Evolutionary conservation across 2,329 filamentous ascomycete genomes (phyloP), one percentile per base, ranked within the genome.

Genomic region (Tolypocladium capitatum): DNA sequence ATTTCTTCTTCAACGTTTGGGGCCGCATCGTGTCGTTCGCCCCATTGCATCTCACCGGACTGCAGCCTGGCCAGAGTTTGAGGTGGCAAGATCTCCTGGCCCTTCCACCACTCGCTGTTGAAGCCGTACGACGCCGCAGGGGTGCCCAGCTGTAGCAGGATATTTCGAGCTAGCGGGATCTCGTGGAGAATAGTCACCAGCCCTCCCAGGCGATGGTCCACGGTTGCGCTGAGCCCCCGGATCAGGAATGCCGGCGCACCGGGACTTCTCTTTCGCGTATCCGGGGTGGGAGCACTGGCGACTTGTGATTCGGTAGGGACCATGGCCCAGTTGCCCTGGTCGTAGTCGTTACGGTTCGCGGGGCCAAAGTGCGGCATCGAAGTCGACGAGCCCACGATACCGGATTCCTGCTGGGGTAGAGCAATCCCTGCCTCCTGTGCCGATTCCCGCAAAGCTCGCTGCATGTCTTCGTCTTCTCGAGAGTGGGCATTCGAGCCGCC

Each of bases 81-180:
- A 2, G 65, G 62, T 31, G 62, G 62, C 5, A 69, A 52, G 34
- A 81, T 80, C 9, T 67, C 58, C 43, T 72, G 66, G 4, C 80
- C 79, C 51, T 70, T 73, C 80, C 80, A 83, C 80, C 80, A 83
- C 50, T 77, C 71, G 13, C 64, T 64, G 52, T 76, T 69, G 53
- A 73, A 68, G 1, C 78, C 78, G 52, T 82, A 83, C 32, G 64
- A 69, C 1, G 63, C 55, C 2, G 69, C 63, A 5, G 68, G 59
- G 4, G 58, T 47, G 2, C 71, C 71, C 10, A 61, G 64, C 24
- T 63, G 58, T 3, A 83, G 66, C 13, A 83, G 63, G 3, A 73
- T 63, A 52, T 81, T 81, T 46, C 78, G 71, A 1, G 70, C 70
- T 0, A 78, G 60, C 1, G 80, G 79, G 24, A 83, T 81, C 48